Base-by-base conservation (phyloP, 805 yeast species). In the Nakazawaea populi region DNA sequence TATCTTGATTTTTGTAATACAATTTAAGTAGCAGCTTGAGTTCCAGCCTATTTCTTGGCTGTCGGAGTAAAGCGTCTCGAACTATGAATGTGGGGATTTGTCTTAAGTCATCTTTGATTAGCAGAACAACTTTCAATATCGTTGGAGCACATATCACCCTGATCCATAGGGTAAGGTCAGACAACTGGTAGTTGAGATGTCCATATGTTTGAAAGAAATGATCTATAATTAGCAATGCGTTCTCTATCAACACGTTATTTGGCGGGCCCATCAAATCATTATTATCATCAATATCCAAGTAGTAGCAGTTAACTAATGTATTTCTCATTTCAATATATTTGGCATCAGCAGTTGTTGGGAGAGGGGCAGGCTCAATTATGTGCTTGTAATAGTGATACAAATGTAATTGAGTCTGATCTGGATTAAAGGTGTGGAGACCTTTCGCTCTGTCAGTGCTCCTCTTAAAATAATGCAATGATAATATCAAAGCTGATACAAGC, bases 31-130 rank as follows among this genome's bases (percentile, higher is more conserved):
- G 12, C 8, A 46, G n/a, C 3, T 30, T 10, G 12, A 46, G 12
- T 37, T 51, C 53, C 6, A 29, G 24, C 3, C 6, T 30, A 9
- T 42, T 34, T 34, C 47, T 36, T 4, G 53, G 47, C 38, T 51
- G 53, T 27, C 53, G 36, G 4, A 37, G 34, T 9, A 46, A 27
- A 4, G 31, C 14, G 28, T 51, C 53, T 29, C 37, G 47, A 4
- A 37, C 18, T 2, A 51, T 34, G 42, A 41, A 50, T 8, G 18
- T 6, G 4, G 53, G 53, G 8, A 44, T 14, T 24, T 30, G 5
- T 41, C 24, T 24, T 8, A 4, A 3, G 12, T 28, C 41, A 6
- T 4, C 30, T 18, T 18, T 18, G 24, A 18, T 18, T n/a, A 41
- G 11, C 7, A 34, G 9, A 4, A 12, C 14, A 8, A 10, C 24